Base-by-base conservation (phyloP, 768 basidiomycete species). In the Leccinum olivaceopallidum region DNA sequence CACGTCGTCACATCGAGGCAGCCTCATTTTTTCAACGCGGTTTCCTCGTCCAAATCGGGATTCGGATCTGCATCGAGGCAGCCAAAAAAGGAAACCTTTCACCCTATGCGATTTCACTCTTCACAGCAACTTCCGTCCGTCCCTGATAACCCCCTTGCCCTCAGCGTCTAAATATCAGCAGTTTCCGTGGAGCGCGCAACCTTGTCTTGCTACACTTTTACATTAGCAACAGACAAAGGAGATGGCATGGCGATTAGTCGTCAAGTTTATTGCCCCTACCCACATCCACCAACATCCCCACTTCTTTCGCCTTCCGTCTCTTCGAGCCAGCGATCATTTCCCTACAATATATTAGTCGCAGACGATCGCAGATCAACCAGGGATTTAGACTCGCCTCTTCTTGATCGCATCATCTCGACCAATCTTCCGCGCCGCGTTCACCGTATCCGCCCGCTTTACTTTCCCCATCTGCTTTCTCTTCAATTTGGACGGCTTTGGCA, bases 401-500 rank as follows among this genome's bases (percentile, higher is more conserved):
- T 85, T 92, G 53, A 90, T 81, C 6, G 89, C 87, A 62, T 90
- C 87, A 30, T 71, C 79, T 53, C 87, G 82, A 5, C 90, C 89
- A 53, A 92, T 81, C 62, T 79, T 82, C 42, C 89, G 80, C 5
- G 89, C 89, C 26, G 80, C 78, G 65, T 90, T 91, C 55, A 94
- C 87, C 6, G 76, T 80, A 54, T 94, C 89, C 3, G 90, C 83
- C 20, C 90, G 88, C 72, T 92, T 89, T 7, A 86, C 79, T 76
- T 90, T 93, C 59, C 92, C 92, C 85, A 98, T 92, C 69, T 86
- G 79, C 66, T 81, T 85, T 63, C 90, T 87, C 76, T 90, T 89
- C 80, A 94, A 81, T 75, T 94, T 96, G 2, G 91, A 91, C 0
- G 96, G 95, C 71, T 92, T 95, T 22, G 90, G 90, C n/a, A 99